These are phyloP conservation scores for Iodosphaeria phyllophila DNA, from an alignment of 2,329 filamentous ascomycete genomes.

Conservation along the genomic window DNA sequence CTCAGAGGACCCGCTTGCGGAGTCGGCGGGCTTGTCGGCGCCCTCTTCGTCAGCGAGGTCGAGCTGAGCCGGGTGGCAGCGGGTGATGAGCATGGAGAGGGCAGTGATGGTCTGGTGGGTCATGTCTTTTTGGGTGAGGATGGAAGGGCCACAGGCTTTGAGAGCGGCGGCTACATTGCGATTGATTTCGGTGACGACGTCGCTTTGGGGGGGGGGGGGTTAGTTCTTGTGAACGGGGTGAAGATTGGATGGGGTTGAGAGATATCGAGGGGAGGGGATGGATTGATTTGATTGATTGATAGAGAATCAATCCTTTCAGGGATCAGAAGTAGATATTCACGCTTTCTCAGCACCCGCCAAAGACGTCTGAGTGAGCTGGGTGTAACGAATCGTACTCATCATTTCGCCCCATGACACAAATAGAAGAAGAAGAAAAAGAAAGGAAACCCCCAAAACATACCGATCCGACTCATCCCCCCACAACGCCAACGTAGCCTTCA, in stretches of 20 bases:
- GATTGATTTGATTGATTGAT: conserved; percentile 16
- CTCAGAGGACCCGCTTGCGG: conserved; percentile 85
- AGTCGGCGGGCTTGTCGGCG: conserved; percentile 44
- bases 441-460: conserved; percentile 38
- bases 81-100: conserved; percentile 63
- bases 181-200: conserved; percentile 87
- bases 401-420: conserved; percentile 34
- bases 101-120: conserved; percentile 62
- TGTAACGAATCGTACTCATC: conserved; percentile 89
- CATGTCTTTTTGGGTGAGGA: conserved; percentile 55
- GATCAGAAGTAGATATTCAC: conserved; percentile 22
- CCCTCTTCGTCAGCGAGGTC: conserved; percentile 73
- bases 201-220: conserved; percentile 40
- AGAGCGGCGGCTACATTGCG: conserved; percentile 79
- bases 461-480: conserved; percentile 86
- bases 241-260: no score
- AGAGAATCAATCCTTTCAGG: conserved; percentile 9
- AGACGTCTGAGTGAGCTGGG: conserved; percentile 99
- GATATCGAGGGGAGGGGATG: no score
- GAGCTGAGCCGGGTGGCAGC: conserved; percentile 82
- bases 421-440: conserved; percentile 4
- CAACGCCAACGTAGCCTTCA: conserved; percentile 64
- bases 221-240: no score
- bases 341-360: conserved; percentile 80
- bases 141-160: conserved; percentile 75